Evolutionary conservation across 352 stramenopile species (phyloP), one percentile per base, ranked within the genome.

Genomic region (Plasmopara muralis): DNA sequence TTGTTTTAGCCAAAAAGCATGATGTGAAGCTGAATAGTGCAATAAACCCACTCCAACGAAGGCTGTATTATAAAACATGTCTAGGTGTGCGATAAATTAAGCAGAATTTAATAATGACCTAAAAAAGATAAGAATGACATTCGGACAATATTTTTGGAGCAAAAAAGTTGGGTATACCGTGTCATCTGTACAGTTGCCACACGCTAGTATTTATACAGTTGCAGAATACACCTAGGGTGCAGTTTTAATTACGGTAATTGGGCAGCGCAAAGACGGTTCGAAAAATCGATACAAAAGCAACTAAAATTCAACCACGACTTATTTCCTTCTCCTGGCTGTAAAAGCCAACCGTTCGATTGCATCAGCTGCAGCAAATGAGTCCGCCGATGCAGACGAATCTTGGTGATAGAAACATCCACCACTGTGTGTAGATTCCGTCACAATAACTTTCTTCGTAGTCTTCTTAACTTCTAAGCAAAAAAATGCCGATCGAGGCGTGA

Each of bases 301-400:
- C 59, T 67, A 67, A 56, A 52, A 70, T 72, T 70, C 64, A 72
- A 72, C 64, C 52, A 48, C 60, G 60, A 66, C 56, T 69, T 62
- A 63, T 72, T 44, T 66, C 57, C 57, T 46, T 67, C 52, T 57
- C 50, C 51, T 63, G 60, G 47, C 64, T 60, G 62, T 64, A 49
- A 43, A 57, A 68, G 51, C 59, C 42, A 37, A 47, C 20, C 50
- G 47, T 68, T 68, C 61, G 56, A 51, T 69, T 49, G 65, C 46
- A 53, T 66, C 56, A 62, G 47, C 51, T 29, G 61, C 51, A 62
- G 60, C 51, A 59, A 65, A 64, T 47, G 46, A 64, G 55, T 61
- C 20, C 49, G 47, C 49, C 25, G 42, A 66, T 53, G 48, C 56
- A 41, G 45, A 25, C 48, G 29, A 13, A 55, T 12, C 31, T 35